Evolutionary conservation across 2,329 filamentous ascomycete species (phyloP), one percentile per base, ranked within the genome.

Genomic region (Fusarium sarcochroum): DNA sequence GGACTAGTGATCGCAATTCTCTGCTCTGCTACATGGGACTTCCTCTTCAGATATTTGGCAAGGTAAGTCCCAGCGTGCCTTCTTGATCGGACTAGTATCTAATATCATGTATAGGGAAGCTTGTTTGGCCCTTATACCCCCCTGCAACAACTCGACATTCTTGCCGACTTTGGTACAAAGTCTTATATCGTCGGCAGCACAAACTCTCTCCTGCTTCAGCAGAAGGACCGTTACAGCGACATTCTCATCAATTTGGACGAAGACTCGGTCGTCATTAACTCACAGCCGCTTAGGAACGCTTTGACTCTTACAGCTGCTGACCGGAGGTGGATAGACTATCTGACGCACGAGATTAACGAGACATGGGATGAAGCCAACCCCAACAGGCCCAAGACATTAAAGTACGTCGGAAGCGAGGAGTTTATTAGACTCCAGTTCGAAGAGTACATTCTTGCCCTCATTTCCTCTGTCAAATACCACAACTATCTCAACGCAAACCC

Each of bases 171-270:
- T 73, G 93, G 93, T 41, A 98, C 96, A 20, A 98, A 97, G 81
- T 98, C 95, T 3, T 99, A 98, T 75, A 92, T 99, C 54, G 94
- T 99, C 58, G 96, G 96, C 67, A 98, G 94, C 70, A 99, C 96
- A 37, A 99, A 99, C 78, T 97, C 94, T 7, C 85, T 99, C 23
- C 85, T 99, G 34, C 83, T 99, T 13, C 94, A 98, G 75, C 96
- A 99, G 78, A 97, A 90, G 78, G 95, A 99, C 77, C 90, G 94
- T 44, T 98, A 99, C 78, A 97, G 94, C 78, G 96, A 99, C 76
- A 93, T 98, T 35, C 86, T 99, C 63, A 94, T 99, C 77, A 98
- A 99, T 76, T 89, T 99, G 20, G 96, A 99, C 77, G 94, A 98
- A 68, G 89, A 91, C 70, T 92, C 89, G 4, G 90, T 98, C 72